Percentiles rank a stretch among this genome's conserved stretches.
Conservation (phyloP, 2,329 filamentous ascomycete species). For the Fusarium fujikuroi region DNA sequence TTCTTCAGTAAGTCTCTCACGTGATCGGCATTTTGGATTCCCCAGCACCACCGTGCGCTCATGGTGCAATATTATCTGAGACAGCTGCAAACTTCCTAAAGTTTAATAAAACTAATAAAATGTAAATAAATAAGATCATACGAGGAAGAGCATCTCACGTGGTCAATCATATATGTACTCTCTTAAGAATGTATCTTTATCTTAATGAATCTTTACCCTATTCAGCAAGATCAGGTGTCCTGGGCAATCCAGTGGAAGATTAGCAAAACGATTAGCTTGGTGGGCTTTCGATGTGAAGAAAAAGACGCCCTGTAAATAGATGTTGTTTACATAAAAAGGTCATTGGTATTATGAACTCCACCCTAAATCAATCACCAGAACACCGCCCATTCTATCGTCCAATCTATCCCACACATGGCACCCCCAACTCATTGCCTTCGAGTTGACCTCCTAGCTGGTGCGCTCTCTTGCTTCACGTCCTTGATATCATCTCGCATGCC, state of each 20-base stretch:
- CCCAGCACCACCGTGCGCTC: background rate
- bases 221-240: conserved; percentile 10
- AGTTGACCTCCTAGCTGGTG: conserved; percentile 41
- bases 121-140: background rate
- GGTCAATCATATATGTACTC: background rate
- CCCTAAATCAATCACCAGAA: conserved; percentile 6
- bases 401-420: background rate
- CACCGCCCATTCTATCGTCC: conserved; percentile 2
- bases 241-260: background rate
- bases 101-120: background rate
- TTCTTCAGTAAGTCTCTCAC: background rate
- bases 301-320: background rate
- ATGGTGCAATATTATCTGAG: background rate
- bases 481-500: conserved; percentile 43
- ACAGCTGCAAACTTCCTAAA: background rate
- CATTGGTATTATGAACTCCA: conserved; percentile 32
- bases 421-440: conserved; percentile 24
- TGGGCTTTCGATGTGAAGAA: background rate
- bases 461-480: conserved; percentile 34
- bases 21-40: background rate
- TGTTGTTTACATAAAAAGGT: background rate
- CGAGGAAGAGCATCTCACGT: background rate
- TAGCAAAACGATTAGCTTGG: background rate
- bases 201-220: background rate
- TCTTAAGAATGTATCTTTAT: background rate